Conservation (phyloP, 257 asterid species). For the Agastache rugosa region DNA sequence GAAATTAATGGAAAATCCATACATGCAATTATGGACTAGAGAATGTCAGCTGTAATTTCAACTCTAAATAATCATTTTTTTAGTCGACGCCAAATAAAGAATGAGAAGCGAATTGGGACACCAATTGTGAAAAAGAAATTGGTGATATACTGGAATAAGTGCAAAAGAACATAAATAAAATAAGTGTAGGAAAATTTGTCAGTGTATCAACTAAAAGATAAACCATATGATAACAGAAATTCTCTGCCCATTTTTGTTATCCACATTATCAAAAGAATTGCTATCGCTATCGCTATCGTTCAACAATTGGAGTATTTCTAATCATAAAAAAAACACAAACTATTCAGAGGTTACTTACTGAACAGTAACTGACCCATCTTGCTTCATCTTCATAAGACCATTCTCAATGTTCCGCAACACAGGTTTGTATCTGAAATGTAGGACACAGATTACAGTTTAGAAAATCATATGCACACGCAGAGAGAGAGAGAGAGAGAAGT, state of each 20-base stretch:
- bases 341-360: conserved; percentile 28
- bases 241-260: neutral
- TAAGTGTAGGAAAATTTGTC: too few species aligned
- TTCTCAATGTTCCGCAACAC: conserved; percentile 77
- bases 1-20: too few species aligned
- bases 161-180: too few species aligned
- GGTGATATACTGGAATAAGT: too few species aligned
- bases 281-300: neutral
- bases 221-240: neutral
- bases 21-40: too few species aligned
- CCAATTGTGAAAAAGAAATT: too few species aligned
- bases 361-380: conserved; percentile 61
- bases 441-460: neutral
- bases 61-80: too few species aligned
- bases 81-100: too few species aligned
- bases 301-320: neutral
- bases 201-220: too few species aligned
- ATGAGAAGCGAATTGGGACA: too few species aligned
- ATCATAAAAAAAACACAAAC: neutral
- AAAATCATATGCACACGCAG: neutral
- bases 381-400: conserved; percentile 81
- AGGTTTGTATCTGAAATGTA: conserved; percentile 72
- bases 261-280: neutral
- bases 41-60: too few species aligned
- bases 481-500: conserved; percentile 12